A percentile compares a stretch with the other conserved stretches of the same genome.
Evolutionary conservation across 2,329 filamentous ascomycete genomes (phyloP).

Genomic region (Fusarium abutilonis): DNA sequence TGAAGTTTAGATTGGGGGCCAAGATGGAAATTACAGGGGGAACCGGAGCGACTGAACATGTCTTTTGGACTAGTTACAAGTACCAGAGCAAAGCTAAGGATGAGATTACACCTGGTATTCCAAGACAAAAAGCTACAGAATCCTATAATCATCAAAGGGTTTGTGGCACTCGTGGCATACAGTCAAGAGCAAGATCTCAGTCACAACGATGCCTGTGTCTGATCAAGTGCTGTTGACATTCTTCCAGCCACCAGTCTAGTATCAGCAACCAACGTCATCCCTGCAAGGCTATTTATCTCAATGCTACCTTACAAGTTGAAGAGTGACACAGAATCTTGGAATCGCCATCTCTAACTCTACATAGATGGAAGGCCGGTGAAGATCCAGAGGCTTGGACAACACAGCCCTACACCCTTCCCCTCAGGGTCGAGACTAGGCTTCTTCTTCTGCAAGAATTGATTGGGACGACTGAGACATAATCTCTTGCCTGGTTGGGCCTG

Average conservation of each 20-base stretch:
- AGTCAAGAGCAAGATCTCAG: too few species aligned
- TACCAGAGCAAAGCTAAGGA: too few species aligned
- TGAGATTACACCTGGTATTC: too few species aligned
- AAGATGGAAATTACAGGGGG: slow-evolving; percentile 6
- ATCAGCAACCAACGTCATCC: slow-evolving; percentile 3
- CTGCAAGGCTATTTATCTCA: background rate
- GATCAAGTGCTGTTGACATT: background rate
- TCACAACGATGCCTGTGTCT: too few species aligned
- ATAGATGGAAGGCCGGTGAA: background rate
- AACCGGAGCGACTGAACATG: background rate
- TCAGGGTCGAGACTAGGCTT: background rate
- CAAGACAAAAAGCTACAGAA: too few species aligned
- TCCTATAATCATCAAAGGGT: too few species aligned
- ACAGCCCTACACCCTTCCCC: background rate
- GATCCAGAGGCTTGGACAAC: background rate
- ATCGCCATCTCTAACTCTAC: background rate
- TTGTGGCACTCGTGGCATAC: too few species aligned
- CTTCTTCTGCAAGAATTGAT: background rate
- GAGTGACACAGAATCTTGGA: background rate
- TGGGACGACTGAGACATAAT: slow-evolving; percentile 2
- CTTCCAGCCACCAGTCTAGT: background rate
- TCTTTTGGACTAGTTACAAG: too few species aligned
- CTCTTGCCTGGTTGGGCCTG: background rate
- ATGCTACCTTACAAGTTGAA: background rate
- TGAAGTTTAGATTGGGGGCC: background rate